Evolutionary conservation across 331 rosid genomes (phyloP), one percentile per base, ranked within the genome.

Genomic region (Acacia pycnantha): DNA sequence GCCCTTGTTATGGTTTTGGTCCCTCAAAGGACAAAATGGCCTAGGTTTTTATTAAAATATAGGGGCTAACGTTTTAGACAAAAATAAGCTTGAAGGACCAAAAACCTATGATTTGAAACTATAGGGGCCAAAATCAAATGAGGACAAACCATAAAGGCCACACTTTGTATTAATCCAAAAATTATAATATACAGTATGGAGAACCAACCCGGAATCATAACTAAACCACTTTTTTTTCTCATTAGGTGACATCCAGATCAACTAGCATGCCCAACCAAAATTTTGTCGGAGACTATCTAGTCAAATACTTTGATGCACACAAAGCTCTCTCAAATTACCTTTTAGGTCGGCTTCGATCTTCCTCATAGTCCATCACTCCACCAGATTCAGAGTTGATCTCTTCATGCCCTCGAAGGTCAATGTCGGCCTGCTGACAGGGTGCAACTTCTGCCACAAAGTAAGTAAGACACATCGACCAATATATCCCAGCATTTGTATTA

Each of bases 401-500:
- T 92, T 92, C 97, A 82, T 92, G 97, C 86, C 98, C 97, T 92
- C 97, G 86, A 94, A 88, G 90, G 92, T 92, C 97, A 89, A 86
- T 54, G 97, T 88, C 92, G 88, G 91, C 99, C 99, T 96, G 99
- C 98, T 93, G 81, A 93, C 89, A 93, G 97, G 76, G 87, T 90
- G 96, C 90, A 94, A 89, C 99, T 96, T 96, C 99, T 96, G 99
- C 97, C 99, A 96, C 97, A 89, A 85, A 70, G 98, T 95, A 96
- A 95, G 98, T 95, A 95, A 94, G 98, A 92, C 95, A 83, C 90
- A 86, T 96, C 97, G 97, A 94, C 99, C 88, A 92, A 90, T 80
- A 90, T 87, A 89, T 86, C 86, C 91, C 93, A 85, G 82, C 77
- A 80, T 70, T 83, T 56, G 44, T 80, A 78, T 82, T 48, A 72